Evolutionary conservation across 306 rosid genomes (phyloP).

Genomic region (Quercus gilva): DNA sequence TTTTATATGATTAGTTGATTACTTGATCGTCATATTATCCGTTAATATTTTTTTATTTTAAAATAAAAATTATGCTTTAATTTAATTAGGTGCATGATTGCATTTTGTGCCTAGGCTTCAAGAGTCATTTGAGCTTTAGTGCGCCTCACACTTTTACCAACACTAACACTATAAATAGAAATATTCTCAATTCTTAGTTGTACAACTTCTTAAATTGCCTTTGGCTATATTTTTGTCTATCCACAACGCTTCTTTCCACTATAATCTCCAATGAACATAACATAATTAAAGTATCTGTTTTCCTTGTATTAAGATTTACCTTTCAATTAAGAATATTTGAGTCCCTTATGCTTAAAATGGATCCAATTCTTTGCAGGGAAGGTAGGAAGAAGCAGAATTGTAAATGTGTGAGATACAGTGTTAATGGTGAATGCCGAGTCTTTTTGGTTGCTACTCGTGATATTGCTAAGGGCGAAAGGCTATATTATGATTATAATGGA

Average conservation of each 20-base stretch:
- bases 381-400: conserved; percentile 85
- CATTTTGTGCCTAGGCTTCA: too few species aligned
- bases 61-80: too few species aligned
- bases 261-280: conserved; percentile 11
- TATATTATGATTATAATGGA: conserved; percentile 86
- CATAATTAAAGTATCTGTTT: conserved; percentile 1
- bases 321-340: conserved; percentile 13
- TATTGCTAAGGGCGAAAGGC: conserved; percentile 79
- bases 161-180: too few species aligned
- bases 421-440: conserved; percentile 73
- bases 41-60: too few species aligned
- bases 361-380: conserved; percentile 62
- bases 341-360: conserved; percentile 28
- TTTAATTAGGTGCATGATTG: too few species aligned
- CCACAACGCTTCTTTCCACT: not conserved
- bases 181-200: not conserved
- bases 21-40: too few species aligned
- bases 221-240: not conserved
- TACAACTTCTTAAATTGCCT: not conserved
- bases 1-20: too few species aligned
- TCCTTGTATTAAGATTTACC: conserved; percentile 5
- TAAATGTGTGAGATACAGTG: conserved; percentile 81
- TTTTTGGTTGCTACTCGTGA: conserved; percentile 82
- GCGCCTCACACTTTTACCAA: too few species aligned
- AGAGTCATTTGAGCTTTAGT: too few species aligned